Evolutionary conservation across 2,329 filamentous ascomycete species (phyloP), one percentile per base, ranked within the genome.

Genomic region (Metarhizium humberi): DNA sequence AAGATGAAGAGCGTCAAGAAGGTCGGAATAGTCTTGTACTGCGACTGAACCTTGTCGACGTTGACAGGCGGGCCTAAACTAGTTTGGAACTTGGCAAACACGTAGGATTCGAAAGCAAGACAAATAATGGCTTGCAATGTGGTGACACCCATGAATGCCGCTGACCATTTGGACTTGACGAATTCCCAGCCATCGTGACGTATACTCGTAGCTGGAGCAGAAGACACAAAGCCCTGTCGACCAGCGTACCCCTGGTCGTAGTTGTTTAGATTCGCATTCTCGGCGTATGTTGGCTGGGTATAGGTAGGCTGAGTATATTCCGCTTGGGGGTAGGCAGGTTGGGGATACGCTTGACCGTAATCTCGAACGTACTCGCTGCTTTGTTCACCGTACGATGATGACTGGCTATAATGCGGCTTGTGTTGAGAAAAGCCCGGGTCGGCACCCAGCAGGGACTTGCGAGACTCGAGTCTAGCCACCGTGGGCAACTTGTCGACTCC

Each of bases 1-100:
- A 99, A 96, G 70, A 96, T 96, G 77, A 97, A 96, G 50, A 99
- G 83, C 29, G 92, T 90, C 56, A 99, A 79, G 73, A 96, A 97
- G 42, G 92, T 97, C 30, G 94, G 92, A 60, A 99, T 96, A 0
- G 92, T 86, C 67, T 79, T 80, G 63, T 78, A 77, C 59, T 83
- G 79, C 13, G 82, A 77, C 53, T 74, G 70, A 47, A 75, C 71
- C 16, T 68, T 60, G 51, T 64, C 59, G 34, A 72, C 67, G 55
- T 73, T 65, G 47, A 75, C 66, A 49, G 75, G 71, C 13, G 69
- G 62, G 11, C 67, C 63, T 46, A 87, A 70, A 59, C 78, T 84
- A 47, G 73, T 73, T 69, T 96, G 90, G 72, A 96, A 97, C 63
- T 84, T 84, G 60, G 81, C 91, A 67, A 97, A 99, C 50, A 96